Evolutionary conservation across 2,329 filamentous ascomycete genomes (phyloP).

Genomic region (Fusarium camptoceras): DNA sequence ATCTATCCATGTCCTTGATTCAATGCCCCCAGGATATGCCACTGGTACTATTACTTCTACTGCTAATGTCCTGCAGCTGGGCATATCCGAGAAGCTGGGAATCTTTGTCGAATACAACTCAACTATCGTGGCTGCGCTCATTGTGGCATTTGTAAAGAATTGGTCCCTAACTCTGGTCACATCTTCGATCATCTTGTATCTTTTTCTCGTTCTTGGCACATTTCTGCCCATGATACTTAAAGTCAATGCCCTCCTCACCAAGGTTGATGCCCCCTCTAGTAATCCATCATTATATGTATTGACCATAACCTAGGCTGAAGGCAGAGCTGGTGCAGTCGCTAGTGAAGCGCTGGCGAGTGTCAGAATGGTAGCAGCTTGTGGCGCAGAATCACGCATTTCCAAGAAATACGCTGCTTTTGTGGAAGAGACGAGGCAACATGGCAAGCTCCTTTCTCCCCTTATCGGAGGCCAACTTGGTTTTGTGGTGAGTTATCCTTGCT

Average conservation of each 20-base stretch:
- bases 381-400: conserved; percentile 67
- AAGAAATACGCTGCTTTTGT: conserved; percentile 67
- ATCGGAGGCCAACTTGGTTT: conserved; percentile 65
- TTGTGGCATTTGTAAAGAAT: conserved; percentile 67
- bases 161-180: conserved; percentile 72
- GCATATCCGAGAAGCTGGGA: conserved; percentile 73
- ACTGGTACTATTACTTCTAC: conserved; percentile 73
- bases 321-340: conserved; percentile 68
- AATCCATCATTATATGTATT: background rate
- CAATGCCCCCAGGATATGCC: conserved; percentile 70
- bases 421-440: conserved; percentile 63
- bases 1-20: conserved; percentile 75
- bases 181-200: conserved; percentile 66
- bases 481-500: conserved; percentile 49
- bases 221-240: conserved; percentile 69
- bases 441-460: conserved; percentile 62
- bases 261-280: conserved; percentile 43
- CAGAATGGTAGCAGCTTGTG: conserved; percentile 72
- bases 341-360: conserved; percentile 71
- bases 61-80: conserved; percentile 72
- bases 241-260: conserved; percentile 58
- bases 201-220: conserved; percentile 60
- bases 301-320: conserved; percentile 57
- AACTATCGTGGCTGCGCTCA: conserved; percentile 63
- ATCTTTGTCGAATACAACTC: conserved; percentile 67